A percentile compares a stretch with the other conserved stretches of the same genome.
phyloP scores from a whole-genome alignment of 2,329 filamentous ascomycete genomes.

The Trichoderma sp. region DNA sequence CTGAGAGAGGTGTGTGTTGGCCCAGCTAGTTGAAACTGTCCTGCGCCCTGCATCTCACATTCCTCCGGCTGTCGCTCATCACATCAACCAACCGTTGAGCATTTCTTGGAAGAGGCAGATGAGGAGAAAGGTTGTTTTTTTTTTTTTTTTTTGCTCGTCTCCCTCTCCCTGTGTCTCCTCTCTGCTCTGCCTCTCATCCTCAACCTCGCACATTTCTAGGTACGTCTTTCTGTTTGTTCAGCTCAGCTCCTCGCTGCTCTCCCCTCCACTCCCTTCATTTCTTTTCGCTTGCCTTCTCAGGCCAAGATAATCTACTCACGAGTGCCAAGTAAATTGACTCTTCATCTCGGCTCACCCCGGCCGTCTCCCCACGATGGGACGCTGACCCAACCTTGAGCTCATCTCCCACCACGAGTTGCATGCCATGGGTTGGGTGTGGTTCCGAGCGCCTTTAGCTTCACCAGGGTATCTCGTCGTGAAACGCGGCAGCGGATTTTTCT shows the following conservation, averaged over 20 bases:
- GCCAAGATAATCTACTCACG: neutral
- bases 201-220: neutral
- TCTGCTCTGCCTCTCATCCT: neutral
- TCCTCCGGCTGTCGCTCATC: slow-evolving; percentile 21
- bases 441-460: slow-evolving; percentile 21
- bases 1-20: slow-evolving; percentile 1
- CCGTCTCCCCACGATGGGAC: slow-evolving; percentile 26
- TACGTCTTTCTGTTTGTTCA: neutral
- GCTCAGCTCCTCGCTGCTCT: neutral
- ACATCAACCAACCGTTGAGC: neutral
- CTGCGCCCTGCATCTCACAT: slow-evolving; percentile 25
- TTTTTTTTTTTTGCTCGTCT: neutral
- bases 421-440: slow-evolving; percentile 20
- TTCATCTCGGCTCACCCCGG: slow-evolving; percentile 27
- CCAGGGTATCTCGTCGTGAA: slow-evolving; percentile 24
- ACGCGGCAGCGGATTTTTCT: slow-evolving; percentile 21
- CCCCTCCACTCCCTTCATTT: neutral
- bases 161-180: neutral
- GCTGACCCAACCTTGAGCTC: slow-evolving; percentile 25
- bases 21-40: slow-evolving; percentile 11
- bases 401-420: slow-evolving; percentile 14
- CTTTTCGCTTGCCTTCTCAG: neutral
- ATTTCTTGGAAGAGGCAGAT: neutral
- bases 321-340: slow-evolving; percentile 23
- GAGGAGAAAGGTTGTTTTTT: neutral